Percentiles rank a stretch among this genome's conserved stretches.
Conservation (phyloP, 2,329 filamentous ascomycete genomes). For the Aspergillus costaricaensis region DNA sequence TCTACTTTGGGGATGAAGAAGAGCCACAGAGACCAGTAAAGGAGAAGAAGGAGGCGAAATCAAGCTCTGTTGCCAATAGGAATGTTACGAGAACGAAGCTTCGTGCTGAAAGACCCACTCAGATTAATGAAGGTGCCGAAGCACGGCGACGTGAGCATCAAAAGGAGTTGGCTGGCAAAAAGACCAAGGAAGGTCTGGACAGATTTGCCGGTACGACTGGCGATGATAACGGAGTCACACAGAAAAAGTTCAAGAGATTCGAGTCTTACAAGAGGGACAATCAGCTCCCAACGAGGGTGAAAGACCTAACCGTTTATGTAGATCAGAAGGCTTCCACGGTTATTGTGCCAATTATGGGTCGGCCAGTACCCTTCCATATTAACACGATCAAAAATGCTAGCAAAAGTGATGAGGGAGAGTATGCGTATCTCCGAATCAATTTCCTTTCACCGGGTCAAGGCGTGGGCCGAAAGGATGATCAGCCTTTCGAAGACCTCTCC, state of each 20-base stretch:
- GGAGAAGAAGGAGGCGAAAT: constrained; percentile 77
- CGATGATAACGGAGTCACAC: constrained; percentile 82
- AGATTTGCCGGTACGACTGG: constrained; percentile 84
- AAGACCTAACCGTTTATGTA: constrained; percentile 85
- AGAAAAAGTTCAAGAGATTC: constrained; percentile 98
- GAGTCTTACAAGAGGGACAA: constrained; percentile 99
- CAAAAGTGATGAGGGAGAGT: constrained; percentile 94
- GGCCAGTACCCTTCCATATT: constrained; percentile 97
- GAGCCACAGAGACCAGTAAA: constrained; percentile 76
- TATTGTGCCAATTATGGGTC: constrained; percentile 93
- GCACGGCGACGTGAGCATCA: constrained; percentile 86
- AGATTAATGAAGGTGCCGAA: constrained; percentile 87
- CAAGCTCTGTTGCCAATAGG: constrained; percentile 85
- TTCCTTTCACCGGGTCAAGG: constrained; percentile 96
- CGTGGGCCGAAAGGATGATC: constrained; percentile 94
- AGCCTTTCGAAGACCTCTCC: constrained; percentile 93
- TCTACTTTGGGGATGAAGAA: constrained; percentile 98
- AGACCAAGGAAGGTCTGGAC: constrained; percentile 82
- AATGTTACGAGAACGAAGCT: constrained; percentile 95
- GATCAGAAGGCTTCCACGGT: constrained; percentile 88
- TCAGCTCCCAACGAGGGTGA: constrained; percentile 79
- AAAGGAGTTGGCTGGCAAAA: constrained; percentile 82
- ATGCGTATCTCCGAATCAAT: constrained; percentile 92
- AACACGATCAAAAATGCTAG: constrained; percentile 98
- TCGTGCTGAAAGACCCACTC: constrained; percentile 84